Conservation (phyloP, 306 rosid genomes). For the Pterocarpus macrocarpus region DNA sequence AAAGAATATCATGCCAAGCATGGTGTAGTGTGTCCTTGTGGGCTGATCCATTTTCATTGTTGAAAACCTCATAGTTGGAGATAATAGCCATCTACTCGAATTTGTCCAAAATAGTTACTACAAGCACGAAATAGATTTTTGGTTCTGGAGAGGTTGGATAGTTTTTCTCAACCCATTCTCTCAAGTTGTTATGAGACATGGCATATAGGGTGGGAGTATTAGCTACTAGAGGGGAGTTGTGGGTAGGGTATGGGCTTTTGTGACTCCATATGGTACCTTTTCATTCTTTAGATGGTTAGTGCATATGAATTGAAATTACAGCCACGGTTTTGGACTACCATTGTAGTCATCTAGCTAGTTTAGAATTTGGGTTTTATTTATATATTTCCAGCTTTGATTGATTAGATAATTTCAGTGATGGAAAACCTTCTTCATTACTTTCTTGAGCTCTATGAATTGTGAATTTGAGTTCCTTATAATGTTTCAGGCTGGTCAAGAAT, state of each 20-base stretch:
- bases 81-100: background rate
- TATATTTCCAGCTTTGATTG: constrained; percentile 25
- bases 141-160: constrained; percentile 1
- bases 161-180: constrained; percentile 26
- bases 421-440: constrained; percentile 21
- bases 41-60: background rate
- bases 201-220: background rate
- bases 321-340: constrained; percentile 8
- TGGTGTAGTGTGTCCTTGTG: background rate
- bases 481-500: constrained; percentile 97
- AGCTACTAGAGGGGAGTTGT: constrained; percentile 13
- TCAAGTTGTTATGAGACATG: constrained; percentile 22
- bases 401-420: background rate
- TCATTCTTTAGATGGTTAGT: constrained; percentile 14
- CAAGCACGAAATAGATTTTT: background rate
- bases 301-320: constrained; percentile 7
- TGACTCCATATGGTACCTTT: constrained; percentile 12
- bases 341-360: background rate
- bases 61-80: constrained; percentile 8
- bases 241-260: constrained; percentile 20
- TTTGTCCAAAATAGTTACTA: background rate
- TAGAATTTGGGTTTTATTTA: constrained; percentile 10
- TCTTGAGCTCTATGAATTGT: constrained; percentile 36
- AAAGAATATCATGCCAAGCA: background rate
- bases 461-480: constrained; percentile 32